Evolutionary conservation across 2,329 filamentous ascomycete genomes (phyloP).

Genomic region (Xylariaceae sp.): DNA sequence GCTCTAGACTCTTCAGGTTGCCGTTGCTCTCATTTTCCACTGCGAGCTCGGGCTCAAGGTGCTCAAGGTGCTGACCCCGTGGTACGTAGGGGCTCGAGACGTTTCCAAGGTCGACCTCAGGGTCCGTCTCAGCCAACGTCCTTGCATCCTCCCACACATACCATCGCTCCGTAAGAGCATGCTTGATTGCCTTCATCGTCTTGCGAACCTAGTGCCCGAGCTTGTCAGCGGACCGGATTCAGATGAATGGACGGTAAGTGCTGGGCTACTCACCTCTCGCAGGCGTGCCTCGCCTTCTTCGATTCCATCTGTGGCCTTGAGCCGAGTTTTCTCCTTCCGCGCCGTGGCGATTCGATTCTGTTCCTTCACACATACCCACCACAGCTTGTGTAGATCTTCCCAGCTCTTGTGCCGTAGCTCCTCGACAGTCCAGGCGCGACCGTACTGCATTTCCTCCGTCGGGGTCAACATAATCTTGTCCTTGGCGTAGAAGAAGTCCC

Average conservation of each 20-base stretch:
- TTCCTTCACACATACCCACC: slow-evolving; percentile 94
- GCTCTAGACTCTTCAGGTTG: slow-evolving; percentile 7
- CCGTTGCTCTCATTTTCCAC: slow-evolving; percentile 28
- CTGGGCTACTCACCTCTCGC: slow-evolving; percentile 51
- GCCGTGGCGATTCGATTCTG: slow-evolving; percentile 85
- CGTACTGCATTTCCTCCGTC: slow-evolving; percentile 67
- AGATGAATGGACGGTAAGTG: background rate
- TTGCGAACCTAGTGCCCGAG: slow-evolving; percentile 57
- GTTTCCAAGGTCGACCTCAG: slow-evolving; percentile 61
- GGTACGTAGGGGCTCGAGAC: slow-evolving; percentile 51
- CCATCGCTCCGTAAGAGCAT: slow-evolving; percentile 80
- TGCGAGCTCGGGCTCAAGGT: slow-evolving; percentile 14
- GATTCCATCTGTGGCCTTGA: slow-evolving; percentile 62
- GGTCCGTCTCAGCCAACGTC: slow-evolving; percentile 62
- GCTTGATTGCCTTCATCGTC: slow-evolving; percentile 82
- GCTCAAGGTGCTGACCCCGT: slow-evolving; percentile 28
- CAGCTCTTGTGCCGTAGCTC: slow-evolving; percentile 88
- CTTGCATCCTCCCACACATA: slow-evolving; percentile 83
- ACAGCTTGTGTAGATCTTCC: slow-evolving; percentile 88
- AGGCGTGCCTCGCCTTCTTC: slow-evolving; percentile 49
- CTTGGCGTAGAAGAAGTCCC: slow-evolving; percentile 80
- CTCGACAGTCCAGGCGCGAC: slow-evolving; percentile 78
- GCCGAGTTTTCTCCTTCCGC: slow-evolving; percentile 62
- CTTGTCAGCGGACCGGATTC: slow-evolving; percentile 1
- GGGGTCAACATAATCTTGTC: slow-evolving; percentile 69